Evolutionary conservation across 495 filamentous ascomycete genomes (phyloP), one percentile per base, ranked within the genome.

Genomic region (Trichoderma reesei): DNA sequence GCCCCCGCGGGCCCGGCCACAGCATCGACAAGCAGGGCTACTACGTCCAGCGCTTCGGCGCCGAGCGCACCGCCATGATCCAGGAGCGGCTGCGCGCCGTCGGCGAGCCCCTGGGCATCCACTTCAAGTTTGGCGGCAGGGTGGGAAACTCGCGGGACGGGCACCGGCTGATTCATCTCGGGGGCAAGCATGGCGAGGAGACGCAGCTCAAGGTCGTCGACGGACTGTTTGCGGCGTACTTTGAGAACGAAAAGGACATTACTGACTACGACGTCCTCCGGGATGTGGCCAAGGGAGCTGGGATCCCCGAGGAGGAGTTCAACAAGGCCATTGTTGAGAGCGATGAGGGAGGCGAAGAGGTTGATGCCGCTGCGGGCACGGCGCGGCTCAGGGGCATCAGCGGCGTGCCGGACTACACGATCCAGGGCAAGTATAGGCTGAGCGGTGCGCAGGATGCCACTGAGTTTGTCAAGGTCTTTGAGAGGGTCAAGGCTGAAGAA

Each of bases 131-230:
- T 63, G 84, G 83, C 16, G 90, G 90, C 59, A 85, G 80, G 63
- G 86, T 87, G 11, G 91, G 92, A n/a, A 87, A 84, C 60, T 93
- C 91, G 10, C 74, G 88, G 44, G 87, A 95, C 64, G 86, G 85
- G 56, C 90, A 95, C 68, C 80, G 90, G 20, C 70, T 96, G 59
- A 79, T 92, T 31, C 85, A 90, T 71, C 80, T 88, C 60, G 89
- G 82, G 18, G 86, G 84, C 64, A 76, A 80, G 38, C 85, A 85
- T 66, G 77, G 78, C 20, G 85, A 91, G 72, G 86, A 83, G 6
- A 77, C 79, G 20, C 26, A 56, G 51, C 51, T 56, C 51, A 56
- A 56, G 51, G 81, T 91, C 31, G 82, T 90, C 1, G 82, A 87
- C 67, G 78, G 85, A 62, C 72, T 96, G 7, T 92, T 95, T 74